Base-by-base conservation (phyloP, 208 protist genomes). In the Crithidia bombi region DNA sequence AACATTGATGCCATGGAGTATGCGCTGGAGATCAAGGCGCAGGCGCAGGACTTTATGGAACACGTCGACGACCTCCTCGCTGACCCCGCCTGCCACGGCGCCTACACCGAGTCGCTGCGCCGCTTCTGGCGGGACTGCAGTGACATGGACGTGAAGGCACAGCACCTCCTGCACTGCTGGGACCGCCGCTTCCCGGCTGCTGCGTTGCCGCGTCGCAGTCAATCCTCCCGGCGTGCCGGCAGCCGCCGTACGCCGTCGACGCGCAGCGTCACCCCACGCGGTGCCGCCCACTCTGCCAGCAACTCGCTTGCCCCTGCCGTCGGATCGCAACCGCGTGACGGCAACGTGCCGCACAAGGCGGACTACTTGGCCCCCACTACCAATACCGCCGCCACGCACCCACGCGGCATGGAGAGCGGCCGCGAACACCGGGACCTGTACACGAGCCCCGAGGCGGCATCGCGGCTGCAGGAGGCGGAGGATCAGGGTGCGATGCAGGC, bases 91-190 rank as follows among this genome's bases (percentile, higher is more conserved):
- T 67, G 78, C 76, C 59, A 75, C 26, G 73, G 69, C 36, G 66
- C 73, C 33, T 85, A 83, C 75, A 78, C 69, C 26, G 79, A 78
- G 3, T 62, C 83, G 1, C 79, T 91, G 39, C 77, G 66, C 36
- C 64, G 63, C 64, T 89, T 75, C 75, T 84, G 79, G 83, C 36
- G 58, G 5, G 86, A 91, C 72, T 91, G 86, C 72, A 65, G 65
- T 35, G 80, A 85, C 43, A 41, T 91, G 30, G 67, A 79, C 25
- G 62, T 58, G 15, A 83, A 81, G 50, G 80, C 83, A 5, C 70
- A 87, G 57, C 47, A 75, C 59, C 43, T 82, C 32, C 62, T 74
- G 43, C 73, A 70, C 55, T 66, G 44, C 47, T 78, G 50, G 55
- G 75, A 69, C 44, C 55, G 47, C 41, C 66, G 56, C 63, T 62